Percentiles rank a stretch among this genome's conserved stretches.
Conservation (phyloP, 495 filamentous ascomycete species). For the Geoglossum glabrum region DNA sequence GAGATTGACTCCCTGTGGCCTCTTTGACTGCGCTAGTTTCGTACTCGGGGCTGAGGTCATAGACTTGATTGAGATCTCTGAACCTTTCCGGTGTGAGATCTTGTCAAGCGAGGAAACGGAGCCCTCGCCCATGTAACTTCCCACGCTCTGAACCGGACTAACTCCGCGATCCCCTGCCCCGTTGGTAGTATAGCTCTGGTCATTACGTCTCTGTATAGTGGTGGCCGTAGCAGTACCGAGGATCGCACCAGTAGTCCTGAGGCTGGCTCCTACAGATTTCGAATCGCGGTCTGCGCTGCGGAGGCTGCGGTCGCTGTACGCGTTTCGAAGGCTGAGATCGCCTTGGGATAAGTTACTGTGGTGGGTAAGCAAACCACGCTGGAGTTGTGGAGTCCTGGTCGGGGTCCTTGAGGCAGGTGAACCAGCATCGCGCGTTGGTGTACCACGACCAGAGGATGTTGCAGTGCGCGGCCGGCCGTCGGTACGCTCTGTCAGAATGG, state of each 20-base stretch:
- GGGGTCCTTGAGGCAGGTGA: slow-evolving; percentile 36
- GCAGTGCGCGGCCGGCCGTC: slow-evolving; percentile 45
- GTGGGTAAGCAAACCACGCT: slow-evolving; percentile 29
- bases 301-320: slow-evolving; percentile 28
- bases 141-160: slow-evolving; percentile 78
- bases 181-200: slow-evolving; percentile 25
- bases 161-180: slow-evolving; percentile 35
- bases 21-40: slow-evolving; percentile 29
- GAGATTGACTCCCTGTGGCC: slow-evolving; percentile 30
- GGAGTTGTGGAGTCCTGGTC: slow-evolving; percentile 28
- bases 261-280: slow-evolving; percentile 24
- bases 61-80: slow-evolving; percentile 29
- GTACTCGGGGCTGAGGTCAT: slow-evolving; percentile 34
- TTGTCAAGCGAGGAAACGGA: slow-evolving; percentile 23
- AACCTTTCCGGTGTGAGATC: slow-evolving; percentile 19
- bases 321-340: slow-evolving; percentile 29
- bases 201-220: slow-evolving; percentile 13
- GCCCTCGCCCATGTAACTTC: slow-evolving; percentile 42
- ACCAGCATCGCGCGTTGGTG: slow-evolving; percentile 18
- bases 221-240: not conserved
- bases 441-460: slow-evolving; percentile 26
- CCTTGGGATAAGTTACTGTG: slow-evolving; percentile 40
- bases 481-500: slow-evolving; percentile 67
- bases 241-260: slow-evolving; percentile 19
- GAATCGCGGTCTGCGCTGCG: slow-evolving; percentile 23